Evolutionary conservation across 2,329 filamentous ascomycete genomes (phyloP).

Genomic region (Penicillium sp.): DNA sequence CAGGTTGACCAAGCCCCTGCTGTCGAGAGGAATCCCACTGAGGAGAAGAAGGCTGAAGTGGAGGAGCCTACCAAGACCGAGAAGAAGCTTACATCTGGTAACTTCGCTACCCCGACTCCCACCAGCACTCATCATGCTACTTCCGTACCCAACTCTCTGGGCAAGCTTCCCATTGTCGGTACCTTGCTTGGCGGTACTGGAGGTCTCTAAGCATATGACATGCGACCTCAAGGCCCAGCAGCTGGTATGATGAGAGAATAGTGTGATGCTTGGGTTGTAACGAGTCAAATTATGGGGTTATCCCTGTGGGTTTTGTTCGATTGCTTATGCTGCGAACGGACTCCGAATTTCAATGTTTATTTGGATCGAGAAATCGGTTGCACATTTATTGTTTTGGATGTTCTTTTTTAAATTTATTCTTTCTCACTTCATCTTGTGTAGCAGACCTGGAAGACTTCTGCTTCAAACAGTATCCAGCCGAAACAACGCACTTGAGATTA

Average conservation of each 20-base stretch:
- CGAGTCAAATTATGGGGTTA: background rate
- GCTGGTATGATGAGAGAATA: background rate
- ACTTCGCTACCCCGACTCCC: conserved; percentile 21
- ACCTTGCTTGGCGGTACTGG: conserved; percentile 19
- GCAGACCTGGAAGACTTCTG: background rate
- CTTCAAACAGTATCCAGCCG: background rate
- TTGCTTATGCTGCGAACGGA: background rate
- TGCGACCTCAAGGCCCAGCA: background rate
- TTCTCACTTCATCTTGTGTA: background rate
- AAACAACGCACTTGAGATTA: too few species aligned
- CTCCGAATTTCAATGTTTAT: too few species aligned
- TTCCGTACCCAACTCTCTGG: conserved; percentile 19
- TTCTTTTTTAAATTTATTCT: background rate
- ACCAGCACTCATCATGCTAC: conserved; percentile 12
- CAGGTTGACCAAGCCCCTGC: background rate
- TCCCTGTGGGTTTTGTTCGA: background rate
- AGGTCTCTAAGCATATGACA: conserved; percentile 10
- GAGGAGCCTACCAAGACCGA: conserved; percentile 11
- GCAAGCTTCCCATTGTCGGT: conserved; percentile 26
- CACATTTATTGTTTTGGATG: background rate
- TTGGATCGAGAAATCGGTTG: background rate
- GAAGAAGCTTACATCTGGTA: conserved; percentile 21
- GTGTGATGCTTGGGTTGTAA: background rate
- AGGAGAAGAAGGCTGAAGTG: conserved; percentile 3
- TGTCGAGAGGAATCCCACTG: background rate